These are phyloP conservation scores for Sisymbrium altissimum DNA, from an alignment of 345 rosid species.

Conservation along the genomic window DNA sequence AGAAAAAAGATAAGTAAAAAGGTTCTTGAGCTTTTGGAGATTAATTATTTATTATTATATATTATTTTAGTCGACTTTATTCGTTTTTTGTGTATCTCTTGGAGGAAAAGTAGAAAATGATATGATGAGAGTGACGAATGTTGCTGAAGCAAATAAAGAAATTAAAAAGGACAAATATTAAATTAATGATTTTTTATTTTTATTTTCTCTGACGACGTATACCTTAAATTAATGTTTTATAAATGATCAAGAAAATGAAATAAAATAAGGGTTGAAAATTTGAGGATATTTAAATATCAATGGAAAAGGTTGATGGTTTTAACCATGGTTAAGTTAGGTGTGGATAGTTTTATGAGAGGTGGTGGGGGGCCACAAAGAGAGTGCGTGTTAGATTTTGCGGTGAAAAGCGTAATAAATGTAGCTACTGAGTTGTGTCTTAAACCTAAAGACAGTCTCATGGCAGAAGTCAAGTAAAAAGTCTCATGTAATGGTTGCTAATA, in stretches of 20 bases:
- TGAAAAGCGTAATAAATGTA: slow-evolving; percentile 34
- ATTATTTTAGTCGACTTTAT: neutral
- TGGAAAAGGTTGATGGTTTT: slow-evolving; percentile 1
- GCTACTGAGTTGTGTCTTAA: slow-evolving; percentile 20
- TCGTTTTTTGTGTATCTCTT: neutral
- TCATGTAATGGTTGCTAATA: neutral
- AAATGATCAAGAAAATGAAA: neutral
- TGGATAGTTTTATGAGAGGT: neutral
- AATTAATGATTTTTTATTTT: neutral
- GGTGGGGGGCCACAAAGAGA: slow-evolving; percentile 18
- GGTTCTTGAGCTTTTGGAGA: slow-evolving; percentile 23
- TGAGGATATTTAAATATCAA: neutral
- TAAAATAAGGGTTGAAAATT: neutral
- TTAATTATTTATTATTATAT: neutral
- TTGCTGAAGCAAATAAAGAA: slow-evolving; percentile 26
- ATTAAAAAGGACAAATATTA: neutral
- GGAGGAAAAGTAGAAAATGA: slow-evolving; percentile 22
- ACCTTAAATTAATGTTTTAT: neutral
- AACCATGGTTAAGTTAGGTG: slow-evolving; percentile 30
- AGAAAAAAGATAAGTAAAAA: slow-evolving; percentile 24
- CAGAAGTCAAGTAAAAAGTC: neutral
- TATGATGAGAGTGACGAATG: slow-evolving; percentile 28
- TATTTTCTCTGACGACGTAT: neutral
- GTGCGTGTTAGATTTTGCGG: slow-evolving; percentile 37
- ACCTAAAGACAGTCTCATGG: slow-evolving; percentile 18